Evolutionary conservation across 306 rosid species (phyloP), one percentile per base, ranked within the genome.

Genomic region (Coriaria nepalensis): DNA sequence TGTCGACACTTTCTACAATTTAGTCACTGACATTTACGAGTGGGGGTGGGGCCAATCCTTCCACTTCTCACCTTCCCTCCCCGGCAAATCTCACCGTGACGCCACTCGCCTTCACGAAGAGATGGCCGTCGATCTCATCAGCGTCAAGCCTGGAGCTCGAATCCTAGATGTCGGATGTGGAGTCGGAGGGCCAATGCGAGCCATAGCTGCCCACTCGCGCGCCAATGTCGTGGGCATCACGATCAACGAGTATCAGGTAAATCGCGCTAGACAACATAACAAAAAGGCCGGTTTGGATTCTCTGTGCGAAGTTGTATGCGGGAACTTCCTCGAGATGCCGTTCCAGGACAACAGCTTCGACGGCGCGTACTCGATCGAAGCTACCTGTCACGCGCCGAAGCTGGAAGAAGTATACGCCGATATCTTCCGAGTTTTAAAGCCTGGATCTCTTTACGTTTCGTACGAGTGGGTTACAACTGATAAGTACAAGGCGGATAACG

Each of bases 31-130:
- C 29, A 90, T 90, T 2, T 90, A 90, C 68, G 98, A 90, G 74
- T 90, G 98, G 98, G 98, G 98, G 0, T 90, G 98, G 98, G 98
- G 98, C 3, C 98, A 90, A 68, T 90, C 98, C 64, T 90, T 90
- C 67, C 98, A 90, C 13, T 90, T 90, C 68, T 73, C 92, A 6
- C 98, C 94, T 0, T 60, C 92, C 0, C 41, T 81, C 36, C 63
- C 74, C 1, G 95, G 98, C 0, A 85, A 90, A 48, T 85, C 95
- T 6, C 64, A 90, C 77, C 73, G 61, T 0, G 95, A 90, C 2
- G 92, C 95, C 76, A 90, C 97, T 55, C 93, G 98, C 72, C 47
- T 76, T 62, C 95, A 90, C 63, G 98, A 90, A 52, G 87, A 81
- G 81, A 79, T 72, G 94, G 98, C 93, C 42, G 95, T 79, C 10